Conservation (phyloP, 768 basidiomycete species). For the Suillus clintonianus region DNA sequence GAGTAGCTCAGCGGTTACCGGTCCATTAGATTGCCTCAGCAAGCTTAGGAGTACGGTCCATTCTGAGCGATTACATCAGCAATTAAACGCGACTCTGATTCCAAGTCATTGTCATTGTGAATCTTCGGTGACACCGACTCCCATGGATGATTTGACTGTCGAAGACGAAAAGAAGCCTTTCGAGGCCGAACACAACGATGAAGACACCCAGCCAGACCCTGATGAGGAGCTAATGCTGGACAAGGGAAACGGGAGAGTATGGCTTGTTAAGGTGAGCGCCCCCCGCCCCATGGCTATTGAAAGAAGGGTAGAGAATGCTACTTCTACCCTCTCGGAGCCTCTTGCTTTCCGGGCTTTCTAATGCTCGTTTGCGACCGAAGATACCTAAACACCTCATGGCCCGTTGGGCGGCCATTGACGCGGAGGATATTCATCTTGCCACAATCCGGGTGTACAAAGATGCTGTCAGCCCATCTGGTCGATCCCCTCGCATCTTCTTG, state of each 20-base stretch:
- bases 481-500: slow-evolving; percentile 63
- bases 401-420: slow-evolving; percentile 76
- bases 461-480: slow-evolving; percentile 42
- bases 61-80: no score
- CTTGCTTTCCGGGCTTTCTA: slow-evolving; percentile 8
- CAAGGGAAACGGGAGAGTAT: slow-evolving; percentile 72
- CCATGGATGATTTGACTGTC: slow-evolving; percentile 34
- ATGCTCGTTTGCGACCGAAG: slow-evolving; percentile 38
- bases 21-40: no score
- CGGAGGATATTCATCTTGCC: slow-evolving; percentile 79
- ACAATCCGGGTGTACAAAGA: slow-evolving; percentile 78
- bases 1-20: no score
- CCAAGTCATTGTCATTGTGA: background rate
- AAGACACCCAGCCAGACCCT: slow-evolving; percentile 72
- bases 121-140: background rate
- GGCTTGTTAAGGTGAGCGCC: slow-evolving; percentile 80
- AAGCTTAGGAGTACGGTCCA: no score
- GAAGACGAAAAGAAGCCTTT: slow-evolving; percentile 78
- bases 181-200: slow-evolving; percentile 57
- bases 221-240: slow-evolving; percentile 83
- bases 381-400: slow-evolving; percentile 87
- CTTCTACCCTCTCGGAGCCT: background rate
- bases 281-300: background rate
- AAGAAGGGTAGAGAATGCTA: background rate
- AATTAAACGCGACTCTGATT: no score